Base-by-base conservation (phyloP, 2,329 filamentous ascomycete genomes). In the Beauveria varroae region DNA sequence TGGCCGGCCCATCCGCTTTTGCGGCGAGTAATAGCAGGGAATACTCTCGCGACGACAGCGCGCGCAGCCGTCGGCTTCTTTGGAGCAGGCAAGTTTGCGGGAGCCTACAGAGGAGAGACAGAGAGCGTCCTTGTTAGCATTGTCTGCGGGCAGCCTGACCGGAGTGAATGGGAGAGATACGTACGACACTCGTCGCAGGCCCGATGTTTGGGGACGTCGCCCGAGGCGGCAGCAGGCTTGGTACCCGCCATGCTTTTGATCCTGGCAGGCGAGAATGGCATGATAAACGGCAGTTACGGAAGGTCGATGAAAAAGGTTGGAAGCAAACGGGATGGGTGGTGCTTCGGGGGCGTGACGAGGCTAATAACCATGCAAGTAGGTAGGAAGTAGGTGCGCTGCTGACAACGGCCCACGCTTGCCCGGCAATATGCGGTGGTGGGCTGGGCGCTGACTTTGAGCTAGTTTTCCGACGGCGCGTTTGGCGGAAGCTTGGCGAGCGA, bases 171-270 rank as follows among this genome's bases (percentile, higher is more conserved):
- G 41, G 9, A 16, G 40, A 7, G 26, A 12, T 69, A 78, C 83
- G 73, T 78, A 88, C 86, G 80, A 73, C 86, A 88, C 71, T 87
- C 85, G 71, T 88, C 86, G 71, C 86, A 88, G 63, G 85, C 85
- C 53, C 84, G 79, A 64, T 82, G 83, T 68, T 84, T 87, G 63
- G 75, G 69, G 63, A 72, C 65, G 56, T 64, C 66, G 49, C 30
- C 30, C 18, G 50, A 22, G 30, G 50, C 20, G 44, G 59, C n/a
- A 28, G 59, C 34, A 12, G 52, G 16, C 43, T 50, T 56, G 5
- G 16, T 44, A 26, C 16, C 24, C 3, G 34, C 5, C 51, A 61
- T 55, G 14, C 1, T 34, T 34, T 37, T 24, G n/a, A 24, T 12
- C 12, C 8, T 37, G 16, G 43, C 22, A 20, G 26, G 28, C n/a